phyloP scores from a whole-genome alignment of 2,329 filamentous ascomycete genomes.

The Phaeoacremonium minimum region DNA sequence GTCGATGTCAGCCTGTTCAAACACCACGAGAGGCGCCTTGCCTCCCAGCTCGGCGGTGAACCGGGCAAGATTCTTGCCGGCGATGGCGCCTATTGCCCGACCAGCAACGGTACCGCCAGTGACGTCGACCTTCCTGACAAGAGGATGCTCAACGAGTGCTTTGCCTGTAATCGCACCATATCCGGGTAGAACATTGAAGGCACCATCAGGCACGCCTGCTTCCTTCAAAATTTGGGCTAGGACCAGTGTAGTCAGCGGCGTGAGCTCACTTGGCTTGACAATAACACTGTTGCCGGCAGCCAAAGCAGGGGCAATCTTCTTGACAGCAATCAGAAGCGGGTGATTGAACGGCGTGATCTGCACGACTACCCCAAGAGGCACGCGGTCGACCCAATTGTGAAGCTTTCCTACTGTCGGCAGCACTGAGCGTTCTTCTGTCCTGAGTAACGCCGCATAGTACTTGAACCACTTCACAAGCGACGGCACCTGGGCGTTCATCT shows the following conservation, averaged over 20 bases:
- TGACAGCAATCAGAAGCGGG: conserved; percentile 52
- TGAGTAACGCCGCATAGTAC: conserved; percentile 64
- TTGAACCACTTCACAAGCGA: conserved; percentile 66
- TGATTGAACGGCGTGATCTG: conserved; percentile 57
- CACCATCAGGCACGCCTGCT: conserved; percentile 67
- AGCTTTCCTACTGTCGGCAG: conserved; percentile 60
- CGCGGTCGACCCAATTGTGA: conserved; percentile 50
- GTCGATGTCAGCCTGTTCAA: conserved; percentile 59
- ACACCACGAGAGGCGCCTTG: conserved; percentile 67
- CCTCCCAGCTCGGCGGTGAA: conserved; percentile 70
- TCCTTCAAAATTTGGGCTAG: conserved; percentile 57
- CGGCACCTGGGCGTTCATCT: conserved; percentile 67
- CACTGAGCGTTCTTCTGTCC: conserved; percentile 63
- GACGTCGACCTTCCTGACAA: conserved; percentile 65
- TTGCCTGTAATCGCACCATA: conserved; percentile 47
- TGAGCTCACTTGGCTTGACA: conserved; percentile 59
- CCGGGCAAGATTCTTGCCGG: conserved; percentile 62
- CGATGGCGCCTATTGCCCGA: conserved; percentile 62
- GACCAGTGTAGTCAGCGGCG: conserved; percentile 56
- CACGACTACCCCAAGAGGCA: conserved; percentile 53
- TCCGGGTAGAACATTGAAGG: conserved; percentile 59
- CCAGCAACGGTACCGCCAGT: conserved; percentile 72
- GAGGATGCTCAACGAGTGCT: conserved; percentile 46
- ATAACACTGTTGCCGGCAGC: conserved; percentile 56
- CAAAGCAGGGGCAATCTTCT: conserved; percentile 58